Evolutionary conservation across 805 yeast species (phyloP).

Genomic region (Yarrowia yakushimensis): DNA sequence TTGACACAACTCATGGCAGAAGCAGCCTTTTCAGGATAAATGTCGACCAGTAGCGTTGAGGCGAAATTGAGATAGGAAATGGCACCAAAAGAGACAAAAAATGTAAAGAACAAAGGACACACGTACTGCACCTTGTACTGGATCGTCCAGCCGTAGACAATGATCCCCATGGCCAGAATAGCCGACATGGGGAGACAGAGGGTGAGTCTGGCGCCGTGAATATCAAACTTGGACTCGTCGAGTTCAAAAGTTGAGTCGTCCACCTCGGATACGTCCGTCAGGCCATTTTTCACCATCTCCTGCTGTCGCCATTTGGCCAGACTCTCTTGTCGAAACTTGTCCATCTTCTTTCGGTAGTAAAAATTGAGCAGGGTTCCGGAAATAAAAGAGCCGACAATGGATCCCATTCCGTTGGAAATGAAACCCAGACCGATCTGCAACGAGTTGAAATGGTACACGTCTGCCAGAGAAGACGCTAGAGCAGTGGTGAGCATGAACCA

Average conservation of each 20-base stretch:
- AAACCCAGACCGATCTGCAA: slow-evolving; percentile 66
- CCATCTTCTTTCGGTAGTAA: slow-evolving; percentile 40
- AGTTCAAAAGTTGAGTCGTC: background rate
- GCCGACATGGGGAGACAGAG: slow-evolving; percentile 45
- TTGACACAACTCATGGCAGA: slow-evolving; percentile 73
- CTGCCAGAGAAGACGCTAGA: slow-evolving; percentile 52
- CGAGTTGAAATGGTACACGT: slow-evolving; percentile 49
- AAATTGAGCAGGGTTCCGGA: slow-evolving; percentile 58
- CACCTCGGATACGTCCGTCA: background rate
- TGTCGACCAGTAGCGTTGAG: slow-evolving; percentile 69
- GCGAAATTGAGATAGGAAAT: slow-evolving; percentile 39
- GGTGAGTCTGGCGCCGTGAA: slow-evolving; percentile 52
- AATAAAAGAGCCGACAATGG: slow-evolving; percentile 54
- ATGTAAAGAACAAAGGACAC: slow-evolving; percentile 55
- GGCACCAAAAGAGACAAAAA: slow-evolving; percentile 54
- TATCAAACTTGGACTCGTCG: slow-evolving; percentile 47
- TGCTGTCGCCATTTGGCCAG: slow-evolving; percentile 30
- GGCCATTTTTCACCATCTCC: background rate
- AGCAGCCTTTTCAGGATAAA: slow-evolving; percentile 66
- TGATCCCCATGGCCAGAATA: slow-evolving; percentile 42
- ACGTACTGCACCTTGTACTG: slow-evolving; percentile 47
- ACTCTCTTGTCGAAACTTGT: slow-evolving; percentile 27
- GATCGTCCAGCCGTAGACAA: slow-evolving; percentile 74
- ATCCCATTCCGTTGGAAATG: slow-evolving; percentile 68
- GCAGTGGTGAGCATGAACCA: slow-evolving; percentile 72